Conservation (phyloP, 345 rosid species). For the Mercurialis annua region DNA sequence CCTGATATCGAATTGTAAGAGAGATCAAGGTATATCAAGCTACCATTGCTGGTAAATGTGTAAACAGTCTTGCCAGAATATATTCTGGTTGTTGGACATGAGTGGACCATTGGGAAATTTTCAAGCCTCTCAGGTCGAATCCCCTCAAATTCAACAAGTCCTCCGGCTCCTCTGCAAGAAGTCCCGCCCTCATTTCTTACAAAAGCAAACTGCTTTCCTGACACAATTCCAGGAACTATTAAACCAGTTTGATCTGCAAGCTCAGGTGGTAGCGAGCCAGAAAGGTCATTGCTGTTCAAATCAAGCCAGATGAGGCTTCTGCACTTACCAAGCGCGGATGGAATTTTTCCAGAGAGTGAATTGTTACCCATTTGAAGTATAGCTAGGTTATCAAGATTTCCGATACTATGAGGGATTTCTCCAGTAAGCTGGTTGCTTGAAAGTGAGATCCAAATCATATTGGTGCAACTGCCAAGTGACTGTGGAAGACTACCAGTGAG, state of each 20-base stretch:
- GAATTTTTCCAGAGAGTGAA: constrained; percentile 69
- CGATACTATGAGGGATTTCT: constrained; percentile 64
- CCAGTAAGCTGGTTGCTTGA: constrained; percentile 71
- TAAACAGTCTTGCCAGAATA: constrained; percentile 79
- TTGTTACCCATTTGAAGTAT: constrained; percentile 88
- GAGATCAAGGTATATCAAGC: constrained; percentile 87
- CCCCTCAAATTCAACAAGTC: constrained; percentile 88
- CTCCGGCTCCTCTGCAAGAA: constrained; percentile 94
- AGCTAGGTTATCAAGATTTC: constrained; percentile 60
- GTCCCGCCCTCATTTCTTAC: constrained; percentile 98
- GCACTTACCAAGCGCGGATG: constrained; percentile 69
- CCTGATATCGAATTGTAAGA: constrained; percentile 75
- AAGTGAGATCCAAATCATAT: constrained; percentile 89
- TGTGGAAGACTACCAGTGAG: constrained; percentile 66
- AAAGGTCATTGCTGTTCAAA: constrained; percentile 71
- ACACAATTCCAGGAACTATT: constrained; percentile 69
- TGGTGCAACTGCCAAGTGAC: constrained; percentile 69
- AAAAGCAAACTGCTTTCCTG: constrained; percentile 90
- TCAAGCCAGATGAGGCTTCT: constrained; percentile 92
- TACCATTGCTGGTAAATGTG: constrained; percentile 69
- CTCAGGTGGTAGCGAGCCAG: constrained; percentile 59
- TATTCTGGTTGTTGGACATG: constrained; percentile 79
- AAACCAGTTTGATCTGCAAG: constrained; percentile 71
- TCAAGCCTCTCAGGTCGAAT: constrained; percentile 64
- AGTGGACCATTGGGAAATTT: constrained; percentile 77